phyloP scores from a whole-genome alignment of 1,139 yeast species.

The Blastobotrys illinoisensis region DNA sequence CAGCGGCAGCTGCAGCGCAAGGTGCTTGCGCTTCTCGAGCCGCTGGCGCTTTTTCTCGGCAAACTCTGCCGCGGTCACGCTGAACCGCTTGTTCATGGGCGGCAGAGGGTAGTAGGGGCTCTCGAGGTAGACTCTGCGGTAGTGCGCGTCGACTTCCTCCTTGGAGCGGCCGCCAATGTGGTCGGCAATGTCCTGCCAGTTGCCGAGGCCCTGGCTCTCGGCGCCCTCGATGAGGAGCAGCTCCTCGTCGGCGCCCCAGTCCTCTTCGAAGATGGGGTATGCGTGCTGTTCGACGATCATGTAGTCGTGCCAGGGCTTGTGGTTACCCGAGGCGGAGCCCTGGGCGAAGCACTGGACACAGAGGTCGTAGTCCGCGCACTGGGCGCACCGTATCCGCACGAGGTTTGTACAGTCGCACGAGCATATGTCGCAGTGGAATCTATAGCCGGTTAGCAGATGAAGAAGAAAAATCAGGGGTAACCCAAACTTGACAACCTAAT shows the following conservation, averaged over 20 bases:
- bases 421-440: conserved; percentile 90
- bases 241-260: conserved; percentile 99
- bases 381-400: conserved; percentile 86
- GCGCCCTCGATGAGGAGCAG: conserved; percentile 82
- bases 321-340: conserved; percentile 76
- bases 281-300: conserved; percentile 90
- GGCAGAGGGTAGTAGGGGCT: conserved; percentile 65
- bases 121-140: conserved; percentile 61
- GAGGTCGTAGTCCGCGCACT: conserved; percentile 85
- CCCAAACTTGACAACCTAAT: too few species aligned
- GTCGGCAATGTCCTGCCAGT: conserved; percentile 96
- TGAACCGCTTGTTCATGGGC: conserved; percentile 66
- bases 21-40: conserved; percentile 57
- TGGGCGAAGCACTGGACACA: conserved; percentile 95
- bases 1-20: conserved; percentile 44
- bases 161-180: conserved; percentile 89
- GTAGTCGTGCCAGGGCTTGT: conserved; percentile 92
- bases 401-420: conserved; percentile 91
- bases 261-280: conserved; percentile 81
- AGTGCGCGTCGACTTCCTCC: conserved; percentile 87
- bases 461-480: too few species aligned
- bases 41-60: conserved; percentile 63
- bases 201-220: conserved; percentile 86
- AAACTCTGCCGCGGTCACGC: conserved; percentile 63
- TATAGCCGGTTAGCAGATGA: too few species aligned